phyloP scores from a whole-genome alignment of 768 basidiomycete genomes.

The Boletus subparvulus region DNA sequence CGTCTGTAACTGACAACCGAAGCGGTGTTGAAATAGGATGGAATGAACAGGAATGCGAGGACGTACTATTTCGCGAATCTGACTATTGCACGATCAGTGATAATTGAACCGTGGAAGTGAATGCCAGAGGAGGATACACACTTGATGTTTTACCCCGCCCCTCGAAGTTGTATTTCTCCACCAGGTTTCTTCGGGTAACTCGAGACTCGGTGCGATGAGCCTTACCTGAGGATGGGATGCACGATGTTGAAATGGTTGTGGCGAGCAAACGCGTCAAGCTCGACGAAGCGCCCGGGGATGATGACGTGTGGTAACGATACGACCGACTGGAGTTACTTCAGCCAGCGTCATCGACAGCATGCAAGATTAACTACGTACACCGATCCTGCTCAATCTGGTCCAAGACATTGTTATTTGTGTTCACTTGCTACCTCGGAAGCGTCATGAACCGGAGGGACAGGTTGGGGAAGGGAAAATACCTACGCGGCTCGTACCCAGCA shows the following conservation, averaged over 20 bases:
- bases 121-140: slow-evolving; percentile 14
- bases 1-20: slow-evolving; percentile 44
- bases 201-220: slow-evolving; percentile 49
- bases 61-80: slow-evolving; percentile 66
- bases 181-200: slow-evolving; percentile 53
- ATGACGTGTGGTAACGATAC: slow-evolving; percentile 40
- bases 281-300: slow-evolving; percentile 49
- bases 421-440: slow-evolving; percentile 46
- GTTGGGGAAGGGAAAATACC: not conserved
- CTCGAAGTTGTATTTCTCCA: slow-evolving; percentile 47
- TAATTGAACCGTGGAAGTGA: not conserved
- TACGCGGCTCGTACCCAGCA: slow-evolving; percentile 48
- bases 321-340: slow-evolving; percentile 40
- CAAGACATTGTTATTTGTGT: slow-evolving; percentile 46
- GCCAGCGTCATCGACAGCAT: not conserved
- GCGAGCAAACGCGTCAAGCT: slow-evolving; percentile 49
- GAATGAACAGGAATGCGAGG: not conserved
- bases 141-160: slow-evolving; percentile 40
- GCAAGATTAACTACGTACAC: slow-evolving; percentile 34
- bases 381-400: slow-evolving; percentile 66
- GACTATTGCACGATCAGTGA: slow-evolving; percentile 32
- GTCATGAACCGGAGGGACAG: not conserved
- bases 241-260: slow-evolving; percentile 54
- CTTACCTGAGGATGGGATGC: slow-evolving; percentile 48
- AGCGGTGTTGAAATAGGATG: not conserved